A percentile compares a stretch with the other conserved stretches of the same genome.
These are phyloP conservation scores for Inga oerstediana DNA, from an alignment of 306 rosid species.

Conservation along the genomic window DNA sequence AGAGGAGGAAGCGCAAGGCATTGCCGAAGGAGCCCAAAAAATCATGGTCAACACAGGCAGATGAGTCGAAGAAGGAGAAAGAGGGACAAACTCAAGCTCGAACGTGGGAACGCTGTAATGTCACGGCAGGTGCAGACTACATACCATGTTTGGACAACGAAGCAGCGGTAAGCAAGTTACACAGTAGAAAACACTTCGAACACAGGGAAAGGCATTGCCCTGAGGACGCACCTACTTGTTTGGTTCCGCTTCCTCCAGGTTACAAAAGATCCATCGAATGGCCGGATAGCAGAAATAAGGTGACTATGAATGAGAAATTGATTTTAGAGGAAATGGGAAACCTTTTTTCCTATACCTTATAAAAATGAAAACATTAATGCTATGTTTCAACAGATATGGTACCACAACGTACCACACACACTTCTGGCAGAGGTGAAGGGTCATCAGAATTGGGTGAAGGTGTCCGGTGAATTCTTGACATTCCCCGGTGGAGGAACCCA, in stretches of 20 bases:
- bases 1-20: slow-evolving; percentile 6
- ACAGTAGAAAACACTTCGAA: slow-evolving; percentile 54
- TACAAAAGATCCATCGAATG: slow-evolving; percentile 59
- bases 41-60: slow-evolving; percentile 61
- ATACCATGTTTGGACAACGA: slow-evolving; percentile 88
- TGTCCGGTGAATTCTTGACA: slow-evolving; percentile 74
- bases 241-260: slow-evolving; percentile 56
- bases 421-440: slow-evolving; percentile 79
- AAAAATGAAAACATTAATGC: not conserved
- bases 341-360: not conserved
- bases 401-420: slow-evolving; percentile 76
- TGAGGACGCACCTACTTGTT: slow-evolving; percentile 70
- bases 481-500: slow-evolving; percentile 93
- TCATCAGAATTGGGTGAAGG: slow-evolving; percentile 89
- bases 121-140: slow-evolving; percentile 59
- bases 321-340: not conserved
- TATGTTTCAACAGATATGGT: slow-evolving; percentile 66
- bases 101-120: slow-evolving; percentile 75
- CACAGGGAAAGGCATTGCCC: slow-evolving; percentile 91
- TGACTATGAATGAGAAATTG: not conserved
- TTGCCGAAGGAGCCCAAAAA: slow-evolving; percentile 55
- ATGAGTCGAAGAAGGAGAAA: slow-evolving; percentile 59
- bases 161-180: slow-evolving; percentile 50
- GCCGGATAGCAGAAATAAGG: slow-evolving; percentile 87
- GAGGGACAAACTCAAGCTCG: slow-evolving; percentile 51